These are phyloP conservation scores for Phyllosticta capitalensis DNA, from an alignment of 2,329 filamentous ascomycete species.

Conservation along the genomic window DNA sequence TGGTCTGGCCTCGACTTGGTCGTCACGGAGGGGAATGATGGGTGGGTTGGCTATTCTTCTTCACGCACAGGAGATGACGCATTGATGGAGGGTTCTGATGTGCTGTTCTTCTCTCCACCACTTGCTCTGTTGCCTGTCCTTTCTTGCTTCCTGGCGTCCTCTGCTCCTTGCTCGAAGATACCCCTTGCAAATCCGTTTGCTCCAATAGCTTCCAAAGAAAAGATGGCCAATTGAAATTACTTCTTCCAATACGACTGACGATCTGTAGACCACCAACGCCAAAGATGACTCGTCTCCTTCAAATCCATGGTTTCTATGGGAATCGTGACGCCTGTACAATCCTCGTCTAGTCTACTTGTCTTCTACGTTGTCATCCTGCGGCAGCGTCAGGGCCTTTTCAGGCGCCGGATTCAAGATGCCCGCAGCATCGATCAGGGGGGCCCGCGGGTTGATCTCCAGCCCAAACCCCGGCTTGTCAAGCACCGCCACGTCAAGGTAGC, in stretches of 20 bases:
- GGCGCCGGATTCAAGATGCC: slow-evolving; percentile 61
- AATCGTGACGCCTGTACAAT: not conserved
- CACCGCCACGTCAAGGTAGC: slow-evolving; percentile 67
- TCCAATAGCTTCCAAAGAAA: not conserved
- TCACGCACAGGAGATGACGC: too few relatives aligned
- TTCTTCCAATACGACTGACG: not conserved
- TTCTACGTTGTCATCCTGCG: slow-evolving; percentile 3
- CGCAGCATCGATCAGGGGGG: slow-evolving; percentile 67
- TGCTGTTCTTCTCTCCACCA: too few relatives aligned
- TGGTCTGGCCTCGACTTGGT: too few relatives aligned
- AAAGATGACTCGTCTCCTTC: too few relatives aligned
- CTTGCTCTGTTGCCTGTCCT: too few relatives aligned
- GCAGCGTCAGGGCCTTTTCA: slow-evolving; percentile 26
- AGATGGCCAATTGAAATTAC: not conserved
- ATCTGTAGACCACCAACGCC: not conserved
- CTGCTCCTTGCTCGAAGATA: not conserved
- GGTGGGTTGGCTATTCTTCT: too few relatives aligned
- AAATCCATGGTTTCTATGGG: not conserved
- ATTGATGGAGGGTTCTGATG: too few relatives aligned
- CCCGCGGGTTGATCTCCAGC: slow-evolving; percentile 72
- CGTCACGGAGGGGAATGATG: too few relatives aligned
- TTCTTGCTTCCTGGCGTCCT: too few relatives aligned
- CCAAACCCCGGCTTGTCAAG: slow-evolving; percentile 89
- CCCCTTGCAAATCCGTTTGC: not conserved
- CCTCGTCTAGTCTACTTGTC: not conserved